Conservation (phyloP, 2,329 filamentous ascomycete genomes). For the Colletotrichum tropicale region DNA sequence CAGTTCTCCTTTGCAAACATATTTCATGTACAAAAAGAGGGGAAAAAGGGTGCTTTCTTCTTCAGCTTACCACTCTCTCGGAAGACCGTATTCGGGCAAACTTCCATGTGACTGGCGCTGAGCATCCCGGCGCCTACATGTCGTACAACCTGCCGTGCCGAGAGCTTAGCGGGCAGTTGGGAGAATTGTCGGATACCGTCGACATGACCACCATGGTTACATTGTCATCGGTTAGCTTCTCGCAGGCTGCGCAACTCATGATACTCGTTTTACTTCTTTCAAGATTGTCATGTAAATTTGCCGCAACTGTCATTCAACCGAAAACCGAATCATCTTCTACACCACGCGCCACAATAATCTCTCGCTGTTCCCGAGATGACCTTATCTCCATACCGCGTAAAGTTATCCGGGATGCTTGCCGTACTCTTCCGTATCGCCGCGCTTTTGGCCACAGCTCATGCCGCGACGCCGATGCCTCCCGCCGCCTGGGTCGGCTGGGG, state of each 20-base stretch:
- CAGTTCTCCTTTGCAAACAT: not conserved
- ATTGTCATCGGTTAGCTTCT: not conserved
- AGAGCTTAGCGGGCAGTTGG: not conserved
- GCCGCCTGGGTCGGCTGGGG: not conserved
- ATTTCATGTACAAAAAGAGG: not conserved
- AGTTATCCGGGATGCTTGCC: not conserved
- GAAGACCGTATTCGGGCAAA: not conserved
- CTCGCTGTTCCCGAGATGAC: not conserved
- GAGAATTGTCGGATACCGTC: not conserved
- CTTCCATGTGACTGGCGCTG: not conserved
- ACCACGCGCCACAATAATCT: not conserved
- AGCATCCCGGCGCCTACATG: not conserved
- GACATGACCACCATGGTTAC: not conserved
- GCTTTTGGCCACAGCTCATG: not conserved
- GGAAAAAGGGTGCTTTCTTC: not conserved
- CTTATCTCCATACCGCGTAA: not conserved
- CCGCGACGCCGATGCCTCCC: not conserved
- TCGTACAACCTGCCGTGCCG: not conserved
- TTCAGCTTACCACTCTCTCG: not conserved
- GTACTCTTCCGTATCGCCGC: not conserved
- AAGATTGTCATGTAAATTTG: not conserved
- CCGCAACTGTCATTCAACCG: not conserved
- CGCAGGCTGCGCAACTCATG: not conserved
- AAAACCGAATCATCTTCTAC: not conserved
- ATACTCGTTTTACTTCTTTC: not conserved